phyloP scores from a whole-genome alignment of 140 eudicot species.

The Eryngium alpinum region DNA sequence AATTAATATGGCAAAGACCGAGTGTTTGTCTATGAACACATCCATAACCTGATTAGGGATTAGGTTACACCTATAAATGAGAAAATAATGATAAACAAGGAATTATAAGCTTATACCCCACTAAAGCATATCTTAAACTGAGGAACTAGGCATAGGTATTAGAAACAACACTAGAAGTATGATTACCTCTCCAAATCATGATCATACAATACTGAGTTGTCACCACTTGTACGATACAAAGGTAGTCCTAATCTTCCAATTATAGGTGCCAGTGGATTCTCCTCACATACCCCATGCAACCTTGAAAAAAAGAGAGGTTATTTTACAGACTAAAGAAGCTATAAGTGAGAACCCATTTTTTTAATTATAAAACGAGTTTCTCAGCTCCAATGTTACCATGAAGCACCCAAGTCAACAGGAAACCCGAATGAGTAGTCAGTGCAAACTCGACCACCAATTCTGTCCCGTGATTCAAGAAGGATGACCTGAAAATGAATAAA shows the following conservation, averaged over 20 bases:
- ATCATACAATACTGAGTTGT: slow-evolving; percentile 94
- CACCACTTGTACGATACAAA: slow-evolving; percentile 94
- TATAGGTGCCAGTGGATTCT: slow-evolving; percentile 88
- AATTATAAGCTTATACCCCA: neutral
- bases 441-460: slow-evolving; percentile 94
- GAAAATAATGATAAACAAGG: neutral
- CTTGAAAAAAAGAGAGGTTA: slow-evolving; percentile 34
- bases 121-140: neutral
- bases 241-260: slow-evolving; percentile 91
- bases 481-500: slow-evolving; percentile 40
- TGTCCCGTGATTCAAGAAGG: slow-evolving; percentile 77
- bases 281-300: slow-evolving; percentile 97
- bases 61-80: too few species aligned
- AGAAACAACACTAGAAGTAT: neutral
- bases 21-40: too few species aligned
- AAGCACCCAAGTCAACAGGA: slow-evolving; percentile 95
- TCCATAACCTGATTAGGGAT: too few species aligned
- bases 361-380: neutral
- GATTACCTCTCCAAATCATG: slow-evolving; percentile 89
- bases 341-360: too few species aligned
- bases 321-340: neutral
- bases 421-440: slow-evolving; percentile 94
- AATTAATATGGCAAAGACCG: too few species aligned
- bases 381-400: slow-evolving; percentile 48
- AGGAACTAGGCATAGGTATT: neutral